A percentile compares a stretch with the other conserved stretches of the same genome.
Conservation (phyloP, 768 basidiomycete genomes). For the Leucocoprinus sp. region DNA sequence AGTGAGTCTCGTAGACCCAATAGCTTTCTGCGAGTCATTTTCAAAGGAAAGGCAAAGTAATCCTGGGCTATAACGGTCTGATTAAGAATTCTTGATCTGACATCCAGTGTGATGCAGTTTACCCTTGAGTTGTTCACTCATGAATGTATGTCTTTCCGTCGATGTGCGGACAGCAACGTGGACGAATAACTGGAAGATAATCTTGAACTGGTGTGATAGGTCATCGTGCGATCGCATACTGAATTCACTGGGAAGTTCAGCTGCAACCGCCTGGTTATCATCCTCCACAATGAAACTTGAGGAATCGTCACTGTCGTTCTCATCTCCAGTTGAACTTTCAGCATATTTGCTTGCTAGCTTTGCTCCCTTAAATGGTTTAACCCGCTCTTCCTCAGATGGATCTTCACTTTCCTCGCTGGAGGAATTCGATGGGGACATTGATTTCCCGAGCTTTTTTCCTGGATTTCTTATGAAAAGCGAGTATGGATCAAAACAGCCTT, state of each 20-base stretch:
- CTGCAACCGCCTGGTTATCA: conserved; percentile 31
- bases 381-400: conserved; percentile 25
- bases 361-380: conserved; percentile 37
- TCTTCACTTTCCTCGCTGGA: conserved; percentile 26
- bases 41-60: conserved; percentile 69
- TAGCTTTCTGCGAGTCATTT: conserved; percentile 60
- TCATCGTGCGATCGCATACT: conserved; percentile 77
- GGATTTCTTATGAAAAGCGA: not conserved
- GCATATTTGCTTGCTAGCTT: conserved; percentile 27
- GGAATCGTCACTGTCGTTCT: conserved; percentile 30
- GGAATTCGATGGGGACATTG: conserved; percentile 9
- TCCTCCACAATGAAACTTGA: conserved; percentile 61
- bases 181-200: conserved; percentile 81
- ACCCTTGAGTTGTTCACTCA: conserved; percentile 40
- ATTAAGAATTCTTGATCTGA: not conserved
- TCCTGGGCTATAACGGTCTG: conserved; percentile 38
- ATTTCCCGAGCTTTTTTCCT: conserved; percentile 16
- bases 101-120: not conserved
- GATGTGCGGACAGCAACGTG: conserved; percentile 62
- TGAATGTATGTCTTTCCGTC: conserved; percentile 42
- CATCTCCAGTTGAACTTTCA: conserved; percentile 29
- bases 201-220: conserved; percentile 74
- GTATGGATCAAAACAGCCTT: not conserved
- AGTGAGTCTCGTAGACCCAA: conserved; percentile 63
- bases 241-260: conserved; percentile 64